phyloP scores from a whole-genome alignment of 352 stramenopile genomes.

The Globisporangium nodosum region DNA sequence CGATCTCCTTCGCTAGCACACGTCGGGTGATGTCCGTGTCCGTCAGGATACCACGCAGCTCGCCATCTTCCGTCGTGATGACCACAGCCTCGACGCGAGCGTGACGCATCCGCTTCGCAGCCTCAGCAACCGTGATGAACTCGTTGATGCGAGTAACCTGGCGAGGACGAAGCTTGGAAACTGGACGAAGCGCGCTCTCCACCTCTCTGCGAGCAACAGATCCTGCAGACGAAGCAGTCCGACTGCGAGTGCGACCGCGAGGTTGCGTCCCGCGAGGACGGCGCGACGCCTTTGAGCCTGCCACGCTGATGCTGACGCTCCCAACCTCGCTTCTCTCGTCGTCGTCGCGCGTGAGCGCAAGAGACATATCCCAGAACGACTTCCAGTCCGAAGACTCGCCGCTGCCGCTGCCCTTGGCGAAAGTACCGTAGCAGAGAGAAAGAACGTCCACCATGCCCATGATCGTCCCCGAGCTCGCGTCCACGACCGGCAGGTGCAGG shows the following conservation, averaged over 20 bases:
- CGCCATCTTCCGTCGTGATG: conserved; percentile 76
- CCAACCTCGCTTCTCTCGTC: conserved; percentile 61
- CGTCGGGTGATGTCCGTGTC: conserved; percentile 84
- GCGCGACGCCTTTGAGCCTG: conserved; percentile 40
- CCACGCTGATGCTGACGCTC: conserved; percentile 57
- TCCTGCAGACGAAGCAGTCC: conserved; percentile 41
- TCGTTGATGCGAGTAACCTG: conserved; percentile 82
- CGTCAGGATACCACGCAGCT: conserved; percentile 81
- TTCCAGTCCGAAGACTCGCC: conserved; percentile 75
- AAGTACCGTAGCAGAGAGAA: conserved; percentile 86
- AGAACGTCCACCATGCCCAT: conserved; percentile 84
- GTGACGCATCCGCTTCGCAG: conserved; percentile 74
- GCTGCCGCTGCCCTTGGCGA: conserved; percentile 60
- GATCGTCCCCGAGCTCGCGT: conserved; percentile 67
- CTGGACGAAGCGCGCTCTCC: conserved; percentile 63
- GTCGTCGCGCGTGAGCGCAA: conserved; percentile 69
- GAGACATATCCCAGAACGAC: conserved; percentile 86
- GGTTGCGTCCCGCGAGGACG: conserved; percentile 20
- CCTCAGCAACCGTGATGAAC: conserved; percentile 83
- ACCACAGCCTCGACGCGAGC: conserved; percentile 82
- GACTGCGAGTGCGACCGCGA: conserved; percentile 29
- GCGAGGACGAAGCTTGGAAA: conserved; percentile 74
- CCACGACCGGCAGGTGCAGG: conserved; percentile 95
- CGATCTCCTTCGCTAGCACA: conserved; percentile 75
- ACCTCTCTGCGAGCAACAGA: conserved; percentile 43